Evolutionary conservation across 805 yeast species (phyloP).

Genomic region (Starmera dryadoides): DNA sequence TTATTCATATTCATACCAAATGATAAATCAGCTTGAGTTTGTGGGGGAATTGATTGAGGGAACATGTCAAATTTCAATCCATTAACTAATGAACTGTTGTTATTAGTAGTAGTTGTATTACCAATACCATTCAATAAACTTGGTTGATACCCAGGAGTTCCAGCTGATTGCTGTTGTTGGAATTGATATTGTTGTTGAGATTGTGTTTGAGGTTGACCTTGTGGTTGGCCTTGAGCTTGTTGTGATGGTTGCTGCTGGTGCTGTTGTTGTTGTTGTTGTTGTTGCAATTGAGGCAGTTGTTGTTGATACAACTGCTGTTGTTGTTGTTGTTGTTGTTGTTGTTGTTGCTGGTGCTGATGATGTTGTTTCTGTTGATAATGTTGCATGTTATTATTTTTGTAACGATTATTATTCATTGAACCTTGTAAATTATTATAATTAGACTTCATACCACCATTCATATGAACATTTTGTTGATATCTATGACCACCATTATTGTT

Average conservation of each 20-base stretch:
- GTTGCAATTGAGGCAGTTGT: slow-evolving; percentile 8
- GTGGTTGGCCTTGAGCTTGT: background rate
- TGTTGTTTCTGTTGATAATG: background rate
- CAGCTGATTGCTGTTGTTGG: background rate
- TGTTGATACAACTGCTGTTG: slow-evolving; percentile 4
- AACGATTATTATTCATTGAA: slow-evolving; percentile 1
- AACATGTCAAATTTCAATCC: background rate
- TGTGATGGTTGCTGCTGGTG: background rate
- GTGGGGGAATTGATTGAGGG: background rate
- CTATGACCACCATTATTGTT: background rate
- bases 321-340: slow-evolving; percentile 3
- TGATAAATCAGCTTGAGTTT: background rate
- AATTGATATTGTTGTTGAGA: slow-evolving; percentile 2
- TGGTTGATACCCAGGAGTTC: background rate
- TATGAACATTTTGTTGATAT: slow-evolving; percentile 13
- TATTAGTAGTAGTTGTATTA: background rate
- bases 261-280: slow-evolving; percentile 1
- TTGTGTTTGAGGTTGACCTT: slow-evolving; percentile 8
- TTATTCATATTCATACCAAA: background rate
- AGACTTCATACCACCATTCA: background rate
- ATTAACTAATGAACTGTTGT: background rate
- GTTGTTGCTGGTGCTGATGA: background rate
- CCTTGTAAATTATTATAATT: slow-evolving; percentile 1
- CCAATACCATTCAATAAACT: background rate
- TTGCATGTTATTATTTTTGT: slow-evolving; percentile 3